Conservation (phyloP, 75 land plant genomes). For the Larix kaempferi region DNA sequence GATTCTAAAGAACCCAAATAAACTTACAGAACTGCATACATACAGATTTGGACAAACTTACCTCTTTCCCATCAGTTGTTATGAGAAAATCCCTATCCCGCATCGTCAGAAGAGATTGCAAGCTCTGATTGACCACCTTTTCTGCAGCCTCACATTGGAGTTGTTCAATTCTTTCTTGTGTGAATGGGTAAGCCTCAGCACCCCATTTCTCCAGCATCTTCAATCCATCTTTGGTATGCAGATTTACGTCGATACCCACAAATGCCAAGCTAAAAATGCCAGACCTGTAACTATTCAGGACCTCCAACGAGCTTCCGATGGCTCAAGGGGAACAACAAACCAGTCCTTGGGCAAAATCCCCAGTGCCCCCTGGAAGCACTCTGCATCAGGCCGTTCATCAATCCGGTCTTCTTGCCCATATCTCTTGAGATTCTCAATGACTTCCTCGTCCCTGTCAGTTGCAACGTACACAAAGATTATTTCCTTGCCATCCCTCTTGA, state of each 20-base stretch:
- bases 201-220: conserved; percentile 19
- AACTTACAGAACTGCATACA: too few relatives aligned
- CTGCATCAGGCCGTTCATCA: conserved; percentile 11
- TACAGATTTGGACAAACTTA: not conserved
- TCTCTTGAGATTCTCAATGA: conserved; percentile 11
- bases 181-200: conserved; percentile 12
- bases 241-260: conserved; percentile 3
- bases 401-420: conserved; percentile 12
- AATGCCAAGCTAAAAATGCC: conserved; percentile 13
- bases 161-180: not conserved
- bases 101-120: conserved; percentile 6
- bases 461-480: conserved; percentile 22
- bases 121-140: conserved; percentile 7
- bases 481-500: conserved; percentile 13
- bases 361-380: conserved; percentile 9
- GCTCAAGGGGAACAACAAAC: conserved; percentile 11
- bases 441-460: conserved; percentile 24
- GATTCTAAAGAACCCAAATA: too few relatives aligned
- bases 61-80: conserved; percentile 12
- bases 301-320: not conserved
- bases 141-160: conserved; percentile 8
- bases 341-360: conserved; percentile 11
- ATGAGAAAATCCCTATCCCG: conserved; percentile 17
- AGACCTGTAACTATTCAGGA: not conserved
- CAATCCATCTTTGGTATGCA: conserved; percentile 1